These are phyloP conservation scores for Umbelopsis vinacea DNA, from an alignment of 192 early-diverging fungal species.

Conservation along the genomic window DNA sequence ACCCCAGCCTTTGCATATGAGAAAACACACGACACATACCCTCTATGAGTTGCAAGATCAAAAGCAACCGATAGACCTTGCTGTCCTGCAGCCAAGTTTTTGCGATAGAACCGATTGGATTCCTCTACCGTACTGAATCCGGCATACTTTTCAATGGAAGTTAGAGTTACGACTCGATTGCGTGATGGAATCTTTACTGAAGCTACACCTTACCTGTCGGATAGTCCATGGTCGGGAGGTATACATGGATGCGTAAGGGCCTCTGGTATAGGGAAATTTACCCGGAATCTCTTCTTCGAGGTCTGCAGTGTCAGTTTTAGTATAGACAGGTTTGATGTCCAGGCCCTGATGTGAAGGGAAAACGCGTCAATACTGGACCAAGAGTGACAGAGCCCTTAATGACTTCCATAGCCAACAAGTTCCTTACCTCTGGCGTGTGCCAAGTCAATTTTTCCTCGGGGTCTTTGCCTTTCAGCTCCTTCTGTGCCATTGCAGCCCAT, in stretches of 20 bases:
- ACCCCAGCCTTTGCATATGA: background rate
- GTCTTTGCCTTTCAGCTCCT: constrained; percentile 89
- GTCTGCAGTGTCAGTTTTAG: constrained; percentile 67
- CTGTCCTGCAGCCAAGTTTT: constrained; percentile 87
- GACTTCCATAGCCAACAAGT: background rate
- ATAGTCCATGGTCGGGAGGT: constrained; percentile 86
- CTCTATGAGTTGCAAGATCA: constrained; percentile 89
- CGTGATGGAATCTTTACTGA: background rate
- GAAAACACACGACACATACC: constrained; percentile 47
- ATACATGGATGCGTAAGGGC: constrained; percentile 85
- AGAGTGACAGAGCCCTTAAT: background rate
- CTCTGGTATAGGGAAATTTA: constrained; percentile 86
- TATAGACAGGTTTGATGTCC: constrained; percentile 86
- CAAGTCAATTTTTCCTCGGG: constrained; percentile 74
- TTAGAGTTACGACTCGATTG: constrained; percentile 4
- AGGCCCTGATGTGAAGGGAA: constrained; percentile 60
- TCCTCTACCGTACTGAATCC: constrained; percentile 94
- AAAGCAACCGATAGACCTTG: constrained; percentile 89
- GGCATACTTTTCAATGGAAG: constrained; percentile 66
- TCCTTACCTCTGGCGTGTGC: constrained; percentile 74
- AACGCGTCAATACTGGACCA: background rate
- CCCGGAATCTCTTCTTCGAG: constrained; percentile 76
- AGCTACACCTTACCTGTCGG: constrained; percentile 59
- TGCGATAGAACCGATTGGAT: constrained; percentile 86
- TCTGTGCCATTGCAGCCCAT: constrained; percentile 75